Evolutionary conservation across 352 stramenopile species (phyloP).

Genomic region (Pythium periplocum): DNA sequence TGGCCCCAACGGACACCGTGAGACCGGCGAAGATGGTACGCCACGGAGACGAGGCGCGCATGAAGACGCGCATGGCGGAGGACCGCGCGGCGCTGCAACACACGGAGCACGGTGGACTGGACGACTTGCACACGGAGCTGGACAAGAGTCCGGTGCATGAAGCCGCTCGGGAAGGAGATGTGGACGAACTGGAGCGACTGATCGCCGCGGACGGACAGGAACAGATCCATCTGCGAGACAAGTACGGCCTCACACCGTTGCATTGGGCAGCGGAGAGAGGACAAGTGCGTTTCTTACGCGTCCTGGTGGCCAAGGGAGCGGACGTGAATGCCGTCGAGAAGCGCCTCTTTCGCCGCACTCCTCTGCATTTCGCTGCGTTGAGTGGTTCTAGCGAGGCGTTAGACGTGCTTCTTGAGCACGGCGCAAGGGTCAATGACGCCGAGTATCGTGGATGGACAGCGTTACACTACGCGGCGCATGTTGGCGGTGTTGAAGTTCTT

Average conservation of each 20-base stretch:
- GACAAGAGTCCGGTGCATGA: slow-evolving; percentile 60
- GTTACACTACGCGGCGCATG: slow-evolving; percentile 52
- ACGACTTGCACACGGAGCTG: slow-evolving; percentile 58
- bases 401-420: slow-evolving; percentile 28
- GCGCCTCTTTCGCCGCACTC: slow-evolving; percentile 59
- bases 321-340: slow-evolving; percentile 54
- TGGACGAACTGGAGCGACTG: slow-evolving; percentile 24
- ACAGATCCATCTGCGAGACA: slow-evolving; percentile 38
- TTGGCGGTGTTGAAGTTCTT: slow-evolving; percentile 16
- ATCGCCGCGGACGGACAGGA: slow-evolving; percentile 16
- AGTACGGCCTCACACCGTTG: slow-evolving; percentile 66
- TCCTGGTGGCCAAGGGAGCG: slow-evolving; percentile 34
- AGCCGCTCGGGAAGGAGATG: slow-evolving; percentile 39
- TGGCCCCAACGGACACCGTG: too few relatives aligned
- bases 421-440: slow-evolving; percentile 27
- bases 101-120: slow-evolving; percentile 37
- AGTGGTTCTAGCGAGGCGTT: slow-evolving; percentile 28
- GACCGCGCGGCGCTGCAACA: slow-evolving; percentile 10
- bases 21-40: too few relatives aligned
- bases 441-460: slow-evolving; percentile 60
- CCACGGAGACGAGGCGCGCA: too few relatives aligned
- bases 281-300: slow-evolving; percentile 17
- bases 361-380: slow-evolving; percentile 62
- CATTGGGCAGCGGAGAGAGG: slow-evolving; percentile 69
- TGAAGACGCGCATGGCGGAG: slow-evolving; percentile 11